Percentiles rank a stretch among this genome's conserved stretches.
These are phyloP conservation scores for Thielaviopsis populi DNA, from an alignment of 2,329 filamentous ascomycete genomes.

Conservation along the genomic window DNA sequence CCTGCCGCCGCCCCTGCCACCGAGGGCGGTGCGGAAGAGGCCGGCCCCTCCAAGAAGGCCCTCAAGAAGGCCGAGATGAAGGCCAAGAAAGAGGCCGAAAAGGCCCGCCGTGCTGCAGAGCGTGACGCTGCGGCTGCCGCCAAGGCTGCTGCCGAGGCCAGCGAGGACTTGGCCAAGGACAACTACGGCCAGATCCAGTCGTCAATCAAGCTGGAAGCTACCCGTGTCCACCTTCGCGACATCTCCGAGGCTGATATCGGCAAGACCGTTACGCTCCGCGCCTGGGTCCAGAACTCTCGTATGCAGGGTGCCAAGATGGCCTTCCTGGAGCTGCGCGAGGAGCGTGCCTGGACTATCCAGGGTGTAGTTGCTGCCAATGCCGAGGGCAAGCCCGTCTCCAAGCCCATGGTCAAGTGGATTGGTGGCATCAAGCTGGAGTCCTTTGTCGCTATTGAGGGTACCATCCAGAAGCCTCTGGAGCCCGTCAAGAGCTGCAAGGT, in stretches of 20 bases:
- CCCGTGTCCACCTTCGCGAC: slow-evolving; percentile 44
- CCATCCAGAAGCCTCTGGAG: slow-evolving; percentile 67
- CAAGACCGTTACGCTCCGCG: slow-evolving; percentile 60
- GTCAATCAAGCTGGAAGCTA: slow-evolving; percentile 41
- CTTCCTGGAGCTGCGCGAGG: slow-evolving; percentile 72
- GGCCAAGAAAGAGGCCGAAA: slow-evolving; percentile 75
- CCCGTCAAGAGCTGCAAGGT: slow-evolving; percentile 80
- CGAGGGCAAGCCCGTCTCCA: slow-evolving; percentile 49
- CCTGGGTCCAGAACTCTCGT: slow-evolving; percentile 73
- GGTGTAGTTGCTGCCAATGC: slow-evolving; percentile 64
- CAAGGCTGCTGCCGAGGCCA: slow-evolving; percentile 48
- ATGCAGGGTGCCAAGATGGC: slow-evolving; percentile 83
- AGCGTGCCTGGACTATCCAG: slow-evolving; percentile 64
- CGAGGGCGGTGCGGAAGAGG: slow-evolving; percentile 17
- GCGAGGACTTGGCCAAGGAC: slow-evolving; percentile 54
- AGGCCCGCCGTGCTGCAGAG: slow-evolving; percentile 57
- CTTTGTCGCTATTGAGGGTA: slow-evolving; percentile 66
- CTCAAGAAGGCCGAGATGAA: slow-evolving; percentile 74
- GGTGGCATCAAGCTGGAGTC: slow-evolving; percentile 62
- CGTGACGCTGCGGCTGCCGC: slow-evolving; percentile 57
- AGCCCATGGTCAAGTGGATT: slow-evolving; percentile 92
- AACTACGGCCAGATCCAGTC: slow-evolving; percentile 62
- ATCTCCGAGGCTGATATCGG: slow-evolving; percentile 51
- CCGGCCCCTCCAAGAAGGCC: slow-evolving; percentile 55
- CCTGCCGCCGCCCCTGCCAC: slow-evolving; percentile 1